These are phyloP conservation scores for Trichophyton mentagrophytes DNA, from an alignment of 2,329 filamentous ascomycete species.

Conservation along the genomic window DNA sequence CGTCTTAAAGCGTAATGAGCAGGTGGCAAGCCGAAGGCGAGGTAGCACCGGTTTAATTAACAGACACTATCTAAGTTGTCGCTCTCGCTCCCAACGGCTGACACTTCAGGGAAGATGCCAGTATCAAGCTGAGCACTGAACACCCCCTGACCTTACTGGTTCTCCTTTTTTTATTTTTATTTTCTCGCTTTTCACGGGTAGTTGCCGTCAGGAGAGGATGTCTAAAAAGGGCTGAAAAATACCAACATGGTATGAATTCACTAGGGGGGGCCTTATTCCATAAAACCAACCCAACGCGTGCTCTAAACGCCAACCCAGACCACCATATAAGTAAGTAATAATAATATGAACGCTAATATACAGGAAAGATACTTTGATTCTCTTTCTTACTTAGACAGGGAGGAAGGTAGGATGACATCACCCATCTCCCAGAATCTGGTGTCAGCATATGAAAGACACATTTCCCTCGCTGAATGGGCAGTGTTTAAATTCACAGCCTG, in stretches of 20 bases:
- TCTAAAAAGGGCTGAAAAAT: too few species aligned
- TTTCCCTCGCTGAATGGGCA: conserved; percentile 8
- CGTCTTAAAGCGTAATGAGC: not conserved
- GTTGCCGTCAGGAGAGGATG: not conserved
- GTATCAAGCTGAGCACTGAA: not conserved
- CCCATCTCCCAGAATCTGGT: conserved; percentile 34
- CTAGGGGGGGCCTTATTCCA: not conserved
- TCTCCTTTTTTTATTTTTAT: not conserved
- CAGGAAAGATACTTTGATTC: conserved; percentile 6
- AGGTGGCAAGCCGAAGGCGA: not conserved
- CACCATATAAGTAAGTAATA: not conserved
- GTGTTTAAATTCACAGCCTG: not conserved
- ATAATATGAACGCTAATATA: not conserved
- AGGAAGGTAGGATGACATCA: conserved; percentile 15
- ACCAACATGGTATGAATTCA: not conserved
- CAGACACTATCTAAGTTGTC: too few species aligned
- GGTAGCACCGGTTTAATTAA: not conserved
- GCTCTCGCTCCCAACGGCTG: not conserved
- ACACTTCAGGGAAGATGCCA: not conserved
- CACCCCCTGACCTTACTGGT: not conserved
- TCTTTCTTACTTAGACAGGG: conserved; percentile 14
- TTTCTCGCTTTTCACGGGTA: not conserved
- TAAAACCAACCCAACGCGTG: not conserved
- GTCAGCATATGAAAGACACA: conserved; percentile 33
- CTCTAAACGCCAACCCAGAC: not conserved